A percentile compares a stretch with the other conserved stretches of the same genome.
Evolutionary conservation across 768 basidiomycete genomes (phyloP).

Genomic region (Mycena rosella): DNA sequence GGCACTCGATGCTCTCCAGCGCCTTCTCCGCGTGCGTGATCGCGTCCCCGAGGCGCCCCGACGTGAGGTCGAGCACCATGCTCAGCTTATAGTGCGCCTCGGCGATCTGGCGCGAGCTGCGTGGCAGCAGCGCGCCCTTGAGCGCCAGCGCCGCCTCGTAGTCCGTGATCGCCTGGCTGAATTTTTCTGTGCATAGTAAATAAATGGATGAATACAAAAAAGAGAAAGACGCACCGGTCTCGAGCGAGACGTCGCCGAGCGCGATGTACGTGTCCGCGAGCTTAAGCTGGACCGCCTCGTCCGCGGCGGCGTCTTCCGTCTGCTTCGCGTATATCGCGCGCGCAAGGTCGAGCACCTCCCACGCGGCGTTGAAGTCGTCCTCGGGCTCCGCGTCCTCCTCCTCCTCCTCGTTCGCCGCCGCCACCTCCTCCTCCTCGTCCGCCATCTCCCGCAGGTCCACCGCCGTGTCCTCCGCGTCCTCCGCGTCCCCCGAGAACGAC

Average conservation of each 20-base stretch:
- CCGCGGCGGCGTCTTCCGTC: constrained; percentile 62
- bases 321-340: constrained; percentile 86
- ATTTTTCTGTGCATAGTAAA: constrained; percentile 77
- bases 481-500: constrained; percentile 86
- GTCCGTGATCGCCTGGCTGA: constrained; percentile 93
- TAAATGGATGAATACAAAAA: neutral
- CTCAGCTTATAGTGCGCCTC: constrained; percentile 96
- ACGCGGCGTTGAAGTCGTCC: constrained; percentile 98
- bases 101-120: constrained; percentile 93
- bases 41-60: constrained; percentile 85
- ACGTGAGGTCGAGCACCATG: constrained; percentile 92
- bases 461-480: constrained; percentile 58
- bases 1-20: constrained; percentile 78
- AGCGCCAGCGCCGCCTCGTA: constrained; percentile 83
- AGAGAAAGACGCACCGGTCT: constrained; percentile 77
- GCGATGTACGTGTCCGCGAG: constrained; percentile 92
- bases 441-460: constrained; percentile 56
- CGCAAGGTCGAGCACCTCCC: constrained; percentile 97
- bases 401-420: constrained; percentile 62
- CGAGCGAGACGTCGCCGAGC: constrained; percentile 95
- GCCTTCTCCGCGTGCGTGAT: constrained; percentile 87
- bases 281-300: constrained; percentile 78
- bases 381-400: constrained; percentile 87
- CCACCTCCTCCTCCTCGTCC: constrained; percentile 50
- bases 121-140: constrained; percentile 79